phyloP scores from a whole-genome alignment of 495 filamentous ascomycete genomes.

The Acidiella bohemica region DNA sequence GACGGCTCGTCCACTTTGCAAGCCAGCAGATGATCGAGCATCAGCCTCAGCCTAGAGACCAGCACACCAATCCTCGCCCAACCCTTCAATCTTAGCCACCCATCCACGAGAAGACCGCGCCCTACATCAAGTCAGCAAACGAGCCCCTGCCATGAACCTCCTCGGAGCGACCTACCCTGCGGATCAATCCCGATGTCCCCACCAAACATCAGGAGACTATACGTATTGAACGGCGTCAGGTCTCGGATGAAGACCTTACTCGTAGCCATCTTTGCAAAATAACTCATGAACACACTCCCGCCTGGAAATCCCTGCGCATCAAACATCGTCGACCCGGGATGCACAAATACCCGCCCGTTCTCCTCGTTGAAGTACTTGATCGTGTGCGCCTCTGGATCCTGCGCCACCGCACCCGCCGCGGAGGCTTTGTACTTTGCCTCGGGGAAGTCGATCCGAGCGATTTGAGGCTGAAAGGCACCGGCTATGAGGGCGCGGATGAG shows the following conservation, averaged over 20 bases:
- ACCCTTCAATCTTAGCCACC: slow-evolving; percentile 77
- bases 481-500: slow-evolving; percentile 83
- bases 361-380: slow-evolving; percentile 88
- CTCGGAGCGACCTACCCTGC: slow-evolving; percentile 61
- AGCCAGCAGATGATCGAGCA: slow-evolving; percentile 75
- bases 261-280: slow-evolving; percentile 82
- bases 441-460: slow-evolving; percentile 80
- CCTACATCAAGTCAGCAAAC: too few relatives aligned
- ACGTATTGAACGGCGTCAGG: slow-evolving; percentile 86
- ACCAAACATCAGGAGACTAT: slow-evolving; percentile 79
- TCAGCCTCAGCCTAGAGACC: slow-evolving; percentile 64
- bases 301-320: slow-evolving; percentile 60
- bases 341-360: slow-evolving; percentile 78
- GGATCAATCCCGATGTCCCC: slow-evolving; percentile 77
- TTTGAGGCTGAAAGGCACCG: slow-evolving; percentile 78
- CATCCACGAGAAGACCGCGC: slow-evolving; percentile 86
- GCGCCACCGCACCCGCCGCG: slow-evolving; percentile 70
- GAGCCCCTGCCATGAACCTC: too few relatives aligned
- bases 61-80: slow-evolving; percentile 93
- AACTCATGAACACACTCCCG: slow-evolving; percentile 58
- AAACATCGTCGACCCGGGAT: slow-evolving; percentile 78
- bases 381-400: slow-evolving; percentile 81
- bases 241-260: slow-evolving; percentile 81
- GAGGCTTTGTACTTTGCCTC: slow-evolving; percentile 87
- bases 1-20: slow-evolving; percentile 64